Evolutionary conservation across 176 grass and related monocot species (phyloP).

Genomic region (Ensete glaucum): DNA sequence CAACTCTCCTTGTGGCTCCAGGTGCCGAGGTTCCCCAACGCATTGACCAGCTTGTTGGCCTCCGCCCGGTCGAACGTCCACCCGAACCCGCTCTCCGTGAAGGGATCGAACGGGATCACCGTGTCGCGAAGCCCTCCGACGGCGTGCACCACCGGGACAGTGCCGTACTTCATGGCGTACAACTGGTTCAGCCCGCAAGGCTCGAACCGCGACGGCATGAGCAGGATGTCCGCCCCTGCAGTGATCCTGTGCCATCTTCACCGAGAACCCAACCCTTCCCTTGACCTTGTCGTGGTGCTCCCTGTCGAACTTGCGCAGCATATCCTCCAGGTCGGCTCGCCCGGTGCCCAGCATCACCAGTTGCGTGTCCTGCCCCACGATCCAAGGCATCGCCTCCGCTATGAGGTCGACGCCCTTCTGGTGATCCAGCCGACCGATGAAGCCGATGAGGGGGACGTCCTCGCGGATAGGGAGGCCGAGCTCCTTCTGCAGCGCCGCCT

Average conservation of each 20-base stretch:
- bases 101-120: conserved; percentile 48
- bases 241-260: conserved; percentile 66
- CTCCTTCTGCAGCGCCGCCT: too few species aligned
- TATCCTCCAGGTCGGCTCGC: conserved; percentile 63
- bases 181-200: conserved; percentile 95
- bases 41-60: too few species aligned
- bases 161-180: conserved; percentile 87
- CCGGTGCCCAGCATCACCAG: conserved; percentile 74
- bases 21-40: conserved; percentile 23
- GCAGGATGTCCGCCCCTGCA: conserved; percentile 50
- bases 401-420: conserved; percentile 96
- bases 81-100: too few species aligned
- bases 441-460: conserved; percentile 41
- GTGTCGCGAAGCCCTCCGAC: conserved; percentile 84
- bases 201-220: conserved; percentile 93
- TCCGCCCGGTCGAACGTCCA: too few species aligned
- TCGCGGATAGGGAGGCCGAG: too few species aligned
- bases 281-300: conserved; percentile 55
- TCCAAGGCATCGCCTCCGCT: conserved; percentile 73
- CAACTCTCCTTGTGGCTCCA: conserved; percentile 67
- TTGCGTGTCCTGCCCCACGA: conserved; percentile 71
- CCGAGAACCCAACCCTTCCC: conserved; percentile 75
- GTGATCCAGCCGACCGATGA: conserved; percentile 60
- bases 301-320: conserved; percentile 43
- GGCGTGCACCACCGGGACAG: conserved; percentile 78